Percentiles rank a stretch among this genome's conserved stretches.
Conservation (phyloP, 805 yeast species). For the Teunomyces atbi region DNA sequence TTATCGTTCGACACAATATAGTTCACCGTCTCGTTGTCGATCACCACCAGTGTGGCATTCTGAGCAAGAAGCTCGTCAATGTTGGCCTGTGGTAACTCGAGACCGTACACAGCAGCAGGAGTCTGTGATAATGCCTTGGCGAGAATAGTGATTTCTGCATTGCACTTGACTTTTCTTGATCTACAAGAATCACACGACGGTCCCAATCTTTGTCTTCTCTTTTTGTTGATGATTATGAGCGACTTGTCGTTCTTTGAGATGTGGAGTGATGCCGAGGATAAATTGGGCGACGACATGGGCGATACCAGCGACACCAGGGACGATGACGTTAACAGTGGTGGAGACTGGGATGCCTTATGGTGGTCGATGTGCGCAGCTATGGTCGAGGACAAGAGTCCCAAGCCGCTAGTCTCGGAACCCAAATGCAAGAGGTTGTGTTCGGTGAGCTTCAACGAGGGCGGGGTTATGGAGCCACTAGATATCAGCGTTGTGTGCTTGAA, state of each 20-base stretch:
- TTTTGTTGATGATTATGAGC: conserved; percentile 13
- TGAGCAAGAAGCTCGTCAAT: conserved; percentile 5
- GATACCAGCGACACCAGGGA: conserved; percentile 16
- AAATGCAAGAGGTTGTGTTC: conserved; percentile 16
- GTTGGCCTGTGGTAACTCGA: conserved; percentile 10
- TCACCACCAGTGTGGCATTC: conserved; percentile 1
- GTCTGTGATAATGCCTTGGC: conserved; percentile 14
- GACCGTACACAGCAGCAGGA: conserved; percentile 1
- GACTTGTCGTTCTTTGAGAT: not conserved
- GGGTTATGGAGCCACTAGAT: conserved; percentile 2
- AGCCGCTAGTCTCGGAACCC: conserved; percentile 9
- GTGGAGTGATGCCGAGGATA: conserved; percentile 2
- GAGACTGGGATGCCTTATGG: not conserved
- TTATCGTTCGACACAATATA: conserved; percentile 26
- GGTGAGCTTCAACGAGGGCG: conserved; percentile 13
- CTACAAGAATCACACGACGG: conserved; percentile 76
- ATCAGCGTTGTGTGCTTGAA: not conserved
- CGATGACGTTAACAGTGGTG: conserved; percentile 11
- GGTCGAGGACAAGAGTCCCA: conserved; percentile 9
- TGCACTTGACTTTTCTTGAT: conserved; percentile 67
- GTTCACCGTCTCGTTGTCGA: conserved; percentile 15
- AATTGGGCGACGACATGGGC: conserved; percentile 18
- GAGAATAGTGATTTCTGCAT: conserved; percentile 56
- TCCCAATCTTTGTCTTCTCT: conserved; percentile 64
- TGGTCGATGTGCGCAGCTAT: conserved; percentile 6